These are phyloP conservation scores for Fragaria ananassa DNA, from an alignment of 306 rosid species.

Conservation along the genomic window DNA sequence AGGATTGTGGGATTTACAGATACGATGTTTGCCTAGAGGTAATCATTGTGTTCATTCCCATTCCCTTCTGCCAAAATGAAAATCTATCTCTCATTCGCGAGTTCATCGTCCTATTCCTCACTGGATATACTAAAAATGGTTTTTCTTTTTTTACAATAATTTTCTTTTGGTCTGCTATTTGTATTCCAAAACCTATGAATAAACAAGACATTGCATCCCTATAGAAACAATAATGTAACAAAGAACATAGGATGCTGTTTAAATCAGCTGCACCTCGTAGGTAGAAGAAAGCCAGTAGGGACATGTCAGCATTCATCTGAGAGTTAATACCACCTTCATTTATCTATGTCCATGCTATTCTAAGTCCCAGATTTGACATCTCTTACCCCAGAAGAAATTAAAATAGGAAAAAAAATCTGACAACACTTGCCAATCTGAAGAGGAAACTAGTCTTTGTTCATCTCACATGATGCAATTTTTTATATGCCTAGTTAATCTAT, in stretches of 20 bases:
- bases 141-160: neutral
- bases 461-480: too few species aligned
- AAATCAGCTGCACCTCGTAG: slow-evolving; percentile 20
- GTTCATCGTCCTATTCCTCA: neutral
- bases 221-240: neutral
- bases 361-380: slow-evolving; percentile 1
- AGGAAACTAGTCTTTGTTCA: neutral
- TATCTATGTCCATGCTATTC: neutral
- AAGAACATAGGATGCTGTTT: slow-evolving; percentile 40
- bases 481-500: too few species aligned
- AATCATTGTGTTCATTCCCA: neutral
- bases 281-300: slow-evolving; percentile 1
- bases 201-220: neutral
- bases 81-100: neutral
- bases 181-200: too few species aligned
- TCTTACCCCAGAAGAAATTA: neutral
- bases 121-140: neutral
- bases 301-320: slow-evolving; percentile 19
- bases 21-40: neutral
- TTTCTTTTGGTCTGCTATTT: neutral
- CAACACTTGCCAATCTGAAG: neutral
- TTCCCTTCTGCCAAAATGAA: neutral
- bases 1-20: neutral
- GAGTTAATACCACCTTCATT: neutral
- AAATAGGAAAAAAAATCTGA: neutral